Percentiles rank a stretch among this genome's conserved stretches.
Evolutionary conservation across 2,329 filamentous ascomycete genomes (phyloP).

Genomic region (Daldinia sp.): DNA sequence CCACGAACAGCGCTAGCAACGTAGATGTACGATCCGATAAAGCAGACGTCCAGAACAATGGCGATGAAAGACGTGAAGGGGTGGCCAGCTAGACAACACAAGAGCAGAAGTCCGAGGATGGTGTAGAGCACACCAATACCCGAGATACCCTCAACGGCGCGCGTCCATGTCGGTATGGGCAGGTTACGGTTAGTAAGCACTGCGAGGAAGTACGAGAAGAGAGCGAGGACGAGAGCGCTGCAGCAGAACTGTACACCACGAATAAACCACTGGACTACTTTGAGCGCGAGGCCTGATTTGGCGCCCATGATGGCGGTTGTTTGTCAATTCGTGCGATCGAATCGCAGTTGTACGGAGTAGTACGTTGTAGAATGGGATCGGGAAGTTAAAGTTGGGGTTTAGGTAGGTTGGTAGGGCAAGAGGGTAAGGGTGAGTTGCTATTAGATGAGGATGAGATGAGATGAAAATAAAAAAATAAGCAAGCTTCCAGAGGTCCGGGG

Average conservation of each 20-base stretch:
- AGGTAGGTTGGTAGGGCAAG: too few relatives aligned
- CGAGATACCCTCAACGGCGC: conserved; percentile 80
- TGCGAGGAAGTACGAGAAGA: conserved; percentile 87
- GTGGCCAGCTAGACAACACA: conserved; percentile 81
- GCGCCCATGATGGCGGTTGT: conserved; percentile 60
- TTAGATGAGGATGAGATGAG: neutral
- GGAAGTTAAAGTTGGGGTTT: conserved; percentile 3
- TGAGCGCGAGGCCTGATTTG: conserved; percentile 69
- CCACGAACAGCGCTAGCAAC: conserved; percentile 77
- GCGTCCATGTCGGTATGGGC: conserved; percentile 69
- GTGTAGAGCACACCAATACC: conserved; percentile 80
- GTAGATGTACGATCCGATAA: conserved; percentile 81
- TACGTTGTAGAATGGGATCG: conserved; percentile 11
- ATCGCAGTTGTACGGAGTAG: conserved; percentile 21
- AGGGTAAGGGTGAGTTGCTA: neutral
- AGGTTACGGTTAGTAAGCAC: conserved; percentile 72
- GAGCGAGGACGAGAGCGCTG: conserved; percentile 75
- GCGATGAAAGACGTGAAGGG: conserved; percentile 76
- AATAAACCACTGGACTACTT: conserved; percentile 73
- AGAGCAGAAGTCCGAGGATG: conserved; percentile 73
- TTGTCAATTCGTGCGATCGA: conserved; percentile 11
- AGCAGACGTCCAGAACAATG: conserved; percentile 79
- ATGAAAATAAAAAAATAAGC: neutral
- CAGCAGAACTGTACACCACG: conserved; percentile 78
- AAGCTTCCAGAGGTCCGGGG: conserved; percentile 17